Evolutionary conservation across 225 moss, liverwort and hornwort genomes (phyloP).

Genomic region (Physcomitrium patens): DNA sequence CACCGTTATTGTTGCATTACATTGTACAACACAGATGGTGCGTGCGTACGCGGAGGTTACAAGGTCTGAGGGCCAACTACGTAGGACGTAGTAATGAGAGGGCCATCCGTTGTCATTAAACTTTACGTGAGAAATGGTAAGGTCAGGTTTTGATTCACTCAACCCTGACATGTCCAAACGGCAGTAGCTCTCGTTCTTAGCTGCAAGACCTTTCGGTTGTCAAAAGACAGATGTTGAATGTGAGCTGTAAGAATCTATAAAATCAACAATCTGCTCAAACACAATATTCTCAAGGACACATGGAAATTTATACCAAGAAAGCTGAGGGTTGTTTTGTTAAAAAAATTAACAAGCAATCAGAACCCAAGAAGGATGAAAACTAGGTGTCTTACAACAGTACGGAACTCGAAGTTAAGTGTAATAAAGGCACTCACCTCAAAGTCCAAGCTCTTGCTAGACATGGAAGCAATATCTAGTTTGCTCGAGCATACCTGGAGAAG

Average conservation of each 20-base stretch:
- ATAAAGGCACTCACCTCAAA: slow-evolving; percentile 39
- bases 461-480: slow-evolving; percentile 54
- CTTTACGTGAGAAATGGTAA: slow-evolving; percentile 64
- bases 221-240: slow-evolving; percentile 16
- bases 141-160: slow-evolving; percentile 65
- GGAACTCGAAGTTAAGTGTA: background rate
- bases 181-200: slow-evolving; percentile 56
- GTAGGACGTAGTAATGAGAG: background rate
- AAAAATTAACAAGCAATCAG: background rate
- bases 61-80: background rate
- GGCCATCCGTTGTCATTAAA: slow-evolving; percentile 12
- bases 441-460: slow-evolving; percentile 59
- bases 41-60: background rate
- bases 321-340: background rate
- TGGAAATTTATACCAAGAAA: background rate
- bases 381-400: slow-evolving; percentile 7
- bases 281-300: slow-evolving; percentile 7
- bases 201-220: slow-evolving; percentile 54
- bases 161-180: slow-evolving; percentile 71
- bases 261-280: slow-evolving; percentile 1
- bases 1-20: background rate
- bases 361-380: background rate
- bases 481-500: slow-evolving; percentile 51
- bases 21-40: background rate
- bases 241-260: slow-evolving; percentile 3